Percentiles rank a stretch among this genome's conserved stretches.
phyloP scores from a whole-genome alignment of 2,329 filamentous ascomycete genomes.

The Trichoderma sp. region DNA sequence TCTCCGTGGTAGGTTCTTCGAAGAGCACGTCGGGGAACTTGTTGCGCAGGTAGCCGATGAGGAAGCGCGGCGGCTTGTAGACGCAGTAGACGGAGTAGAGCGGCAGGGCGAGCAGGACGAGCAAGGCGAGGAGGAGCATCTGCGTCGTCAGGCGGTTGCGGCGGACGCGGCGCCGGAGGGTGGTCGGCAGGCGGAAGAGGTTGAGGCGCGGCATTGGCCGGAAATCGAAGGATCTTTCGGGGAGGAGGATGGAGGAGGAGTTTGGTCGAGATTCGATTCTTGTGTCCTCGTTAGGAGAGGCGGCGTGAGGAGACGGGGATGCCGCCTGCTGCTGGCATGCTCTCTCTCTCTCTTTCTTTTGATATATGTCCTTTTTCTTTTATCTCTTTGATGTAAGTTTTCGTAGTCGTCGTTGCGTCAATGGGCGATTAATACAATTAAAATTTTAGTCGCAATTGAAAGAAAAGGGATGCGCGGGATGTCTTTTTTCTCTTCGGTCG shows the following conservation, averaged over 20 bases:
- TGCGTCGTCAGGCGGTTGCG: conserved; percentile 61
- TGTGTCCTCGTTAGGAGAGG: conserved; percentile 1
- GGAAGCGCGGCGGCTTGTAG: conserved; percentile 75
- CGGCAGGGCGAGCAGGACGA: conserved; percentile 40
- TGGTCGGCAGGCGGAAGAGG: conserved; percentile 57
- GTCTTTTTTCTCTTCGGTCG: background rate
- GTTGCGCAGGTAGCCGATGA: conserved; percentile 70
- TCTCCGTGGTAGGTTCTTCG: conserved; percentile 57
- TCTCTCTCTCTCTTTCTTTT: background rate
- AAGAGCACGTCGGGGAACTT: conserved; percentile 80
- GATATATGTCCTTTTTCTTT: background rate
- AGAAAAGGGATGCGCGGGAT: background rate
- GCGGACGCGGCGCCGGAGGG: conserved; percentile 58
- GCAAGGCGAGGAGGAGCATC: conserved; percentile 42
- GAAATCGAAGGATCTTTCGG: background rate
- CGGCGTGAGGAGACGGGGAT: conserved; percentile 6
- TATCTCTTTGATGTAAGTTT: background rate
- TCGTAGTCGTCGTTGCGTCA: background rate
- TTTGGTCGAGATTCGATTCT: too few species aligned
- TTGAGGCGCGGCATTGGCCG: conserved; percentile 42
- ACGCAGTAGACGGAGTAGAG: conserved; percentile 62
- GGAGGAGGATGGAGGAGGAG: too few species aligned
- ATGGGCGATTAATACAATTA: background rate
- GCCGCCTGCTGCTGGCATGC: conserved; percentile 17
- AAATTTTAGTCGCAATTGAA: background rate